Base-by-base conservation (phyloP, 2,329 filamentous ascomycete species). In the Ophiosphaerella herpotricha region DNA sequence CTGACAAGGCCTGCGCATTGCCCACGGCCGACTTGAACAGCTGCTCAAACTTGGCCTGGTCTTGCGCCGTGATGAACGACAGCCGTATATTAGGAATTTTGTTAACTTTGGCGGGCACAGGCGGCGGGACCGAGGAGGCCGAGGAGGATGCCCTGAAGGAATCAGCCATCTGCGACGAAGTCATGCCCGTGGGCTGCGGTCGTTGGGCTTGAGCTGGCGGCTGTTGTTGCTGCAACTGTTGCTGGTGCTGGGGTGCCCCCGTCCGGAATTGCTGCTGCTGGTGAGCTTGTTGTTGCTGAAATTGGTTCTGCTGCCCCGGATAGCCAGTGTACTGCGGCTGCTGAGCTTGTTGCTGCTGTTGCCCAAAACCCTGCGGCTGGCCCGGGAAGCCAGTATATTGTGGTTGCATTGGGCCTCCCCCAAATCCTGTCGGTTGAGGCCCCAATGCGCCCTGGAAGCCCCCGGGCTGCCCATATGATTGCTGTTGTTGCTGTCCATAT, bases 41-140 rank as follows among this genome's bases (percentile, higher is more conserved):
- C 49, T 94, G 94, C 78, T 99, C 94, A 65, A 99, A 99, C 77
- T 96, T 97, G 67, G 90, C 84, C 75, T 99, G 94, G 70, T 99
- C 94, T 66, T 88, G 85, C 23, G 90, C 92, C 2, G 93, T 97
- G 68, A 99, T 96, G 73, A 99, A 99, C 3, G 92, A 96, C 54
- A 99, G 78, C 42, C 94, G 84, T 59, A 97, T 95, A 71, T 89
- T 97, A 24, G 94, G 94, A 48, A 99, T 97, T 77, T 89, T 94
- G 62, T 83, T 86, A 37, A 79, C 73, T 64, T 84, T 85, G 6
- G 88, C 81, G 58, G 88, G 85, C 64, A 87, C 82, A 11, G 85
- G 76, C 9, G 85, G 80, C 12, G 85, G 76, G 8, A 85, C 75
- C 62, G 66, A 66, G 14, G 68, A 66, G 31, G 65, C 51, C 37